Base-by-base conservation (phyloP, 257 asterid species). In the Scutellaria baicalensis region DNA sequence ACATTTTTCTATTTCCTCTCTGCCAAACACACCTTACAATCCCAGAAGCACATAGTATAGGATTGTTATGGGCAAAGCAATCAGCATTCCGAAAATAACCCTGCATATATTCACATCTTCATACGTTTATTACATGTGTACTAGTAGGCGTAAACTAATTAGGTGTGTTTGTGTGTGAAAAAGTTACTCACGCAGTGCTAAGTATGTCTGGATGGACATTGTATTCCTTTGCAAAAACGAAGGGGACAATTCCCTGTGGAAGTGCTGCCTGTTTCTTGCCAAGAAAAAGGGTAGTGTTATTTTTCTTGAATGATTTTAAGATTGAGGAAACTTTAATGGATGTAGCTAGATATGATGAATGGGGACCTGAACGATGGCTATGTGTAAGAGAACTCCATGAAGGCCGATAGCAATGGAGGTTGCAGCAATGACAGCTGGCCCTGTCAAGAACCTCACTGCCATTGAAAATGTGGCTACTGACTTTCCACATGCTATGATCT, bases 391-490 rank as follows among this genome's bases (percentile, higher is more conserved):
- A 57, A 86, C 91, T 9, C 98, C 98, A 1, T 96, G 76, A 39
- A 92, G 86, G 64, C 98, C 98, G 66, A 88, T 87, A 2, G 97
- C 95, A 11, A 92, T 86, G 43, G 98, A 92, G 13, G 97, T 88
- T 21, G 97, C 97, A 43, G 98, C 97, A 71, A 90, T 92, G 12
- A 92, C 98, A 27, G 98, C 98, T 0, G 98, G 98, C 5, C 98
- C 98, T 0, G 97, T 90, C 65, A 92, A 68, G 86, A 92, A 92
- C 82, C 98, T 85, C 21, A 92, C 97, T 7, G 91, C 97, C 97
- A 92, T 92, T 16, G 98, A 86, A 61, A 85, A 92, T 51, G 98
- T 71, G 12, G 98, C 98, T 45, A 92, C 96, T 0, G 96, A 83
- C 13, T 87, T 89, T 45, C 98, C 98, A 69, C 97, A 86, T 14